A percentile compares a stretch with the other conserved stretches of the same genome.
Conservation (phyloP, 179 eudicot genomes). For the Pouteria campechiana region DNA sequence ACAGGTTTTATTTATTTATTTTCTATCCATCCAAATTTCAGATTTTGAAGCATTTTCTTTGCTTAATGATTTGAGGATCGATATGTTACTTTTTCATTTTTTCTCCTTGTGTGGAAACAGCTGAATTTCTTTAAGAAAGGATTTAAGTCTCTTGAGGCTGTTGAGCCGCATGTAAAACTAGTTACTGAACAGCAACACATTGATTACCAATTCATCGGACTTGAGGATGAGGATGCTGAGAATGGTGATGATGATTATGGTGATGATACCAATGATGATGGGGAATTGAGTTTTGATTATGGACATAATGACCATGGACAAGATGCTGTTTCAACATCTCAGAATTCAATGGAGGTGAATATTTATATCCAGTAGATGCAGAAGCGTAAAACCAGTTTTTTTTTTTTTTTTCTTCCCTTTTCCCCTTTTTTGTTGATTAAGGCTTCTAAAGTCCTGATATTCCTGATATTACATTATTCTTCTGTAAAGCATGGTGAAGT, state of each 20-base stretch:
- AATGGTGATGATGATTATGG: conserved; percentile 19
- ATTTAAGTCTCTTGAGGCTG: conserved; percentile 62
- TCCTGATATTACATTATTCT: no score
- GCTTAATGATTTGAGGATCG: conserved; percentile 8
- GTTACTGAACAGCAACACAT: conserved; percentile 77
- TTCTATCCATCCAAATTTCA: neutral
- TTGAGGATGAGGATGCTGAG: conserved; percentile 54
- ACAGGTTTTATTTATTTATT: conserved; percentile 44
- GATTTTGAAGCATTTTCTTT: neutral
- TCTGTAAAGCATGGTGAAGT: no score
- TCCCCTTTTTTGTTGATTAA: no score
- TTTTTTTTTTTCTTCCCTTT: neutral
- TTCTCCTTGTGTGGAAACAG: conserved; percentile 33
- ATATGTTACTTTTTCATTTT: neutral
- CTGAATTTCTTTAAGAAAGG: conserved; percentile 67
- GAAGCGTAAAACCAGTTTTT: neutral
- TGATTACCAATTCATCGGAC: conserved; percentile 74
- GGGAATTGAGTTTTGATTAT: conserved; percentile 51
- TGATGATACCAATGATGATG: conserved; percentile 19
- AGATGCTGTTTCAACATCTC: conserved; percentile 22
- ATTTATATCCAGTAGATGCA: neutral
- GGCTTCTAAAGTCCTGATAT: no score
- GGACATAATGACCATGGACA: conserved; percentile 22
- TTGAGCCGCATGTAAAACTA: conserved; percentile 74
- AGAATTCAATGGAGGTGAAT: conserved; percentile 54